Evolutionary conservation across 1,284 basidiomycete species (phyloP).

Genomic region (Cutaneotrichosporon sp.): DNA sequence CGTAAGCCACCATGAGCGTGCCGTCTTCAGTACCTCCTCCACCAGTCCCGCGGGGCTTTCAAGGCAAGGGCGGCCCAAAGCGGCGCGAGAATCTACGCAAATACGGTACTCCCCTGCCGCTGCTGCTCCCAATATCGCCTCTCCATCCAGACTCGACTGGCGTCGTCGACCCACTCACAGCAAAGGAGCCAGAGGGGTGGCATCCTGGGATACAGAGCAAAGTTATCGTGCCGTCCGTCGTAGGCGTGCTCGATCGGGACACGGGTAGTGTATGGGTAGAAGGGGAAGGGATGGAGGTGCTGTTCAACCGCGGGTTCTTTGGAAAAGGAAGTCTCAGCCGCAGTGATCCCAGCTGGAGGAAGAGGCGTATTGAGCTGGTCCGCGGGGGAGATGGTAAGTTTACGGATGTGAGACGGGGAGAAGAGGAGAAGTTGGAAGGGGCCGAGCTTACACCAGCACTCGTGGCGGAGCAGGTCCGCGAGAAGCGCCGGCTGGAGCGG

Average conservation of each 20-base stretch:
- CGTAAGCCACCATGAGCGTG: background rate
- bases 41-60: slow-evolving; percentile 1
- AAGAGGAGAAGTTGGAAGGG: background rate
- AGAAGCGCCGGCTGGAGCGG: slow-evolving; percentile 73
- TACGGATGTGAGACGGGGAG: background rate
- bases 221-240: slow-evolving; percentile 11
- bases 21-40: background rate
- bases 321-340: slow-evolving; percentile 91
- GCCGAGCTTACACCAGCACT: slow-evolving; percentile 22
- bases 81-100: slow-evolving; percentile 15
- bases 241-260: slow-evolving; percentile 63
- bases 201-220: background rate
- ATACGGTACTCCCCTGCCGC: slow-evolving; percentile 45
- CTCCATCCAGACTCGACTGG: slow-evolving; percentile 19
- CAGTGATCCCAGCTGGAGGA: slow-evolving; percentile 91
- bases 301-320: slow-evolving; percentile 93
- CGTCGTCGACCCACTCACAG: slow-evolving; percentile 3
- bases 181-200: background rate
- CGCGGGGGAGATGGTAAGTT: slow-evolving; percentile 44
- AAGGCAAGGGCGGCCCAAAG: background rate
- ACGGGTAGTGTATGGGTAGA: slow-evolving; percentile 78
- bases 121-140: slow-evolving; percentile 36
- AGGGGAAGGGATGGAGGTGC: slow-evolving; percentile 59
- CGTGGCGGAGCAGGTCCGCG: slow-evolving; percentile 70
- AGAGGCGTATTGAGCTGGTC: slow-evolving; percentile 64